Percentiles rank a stretch among this genome's conserved stretches.
These are phyloP conservation scores for Coemansia sp. DNA, from an alignment of 192 early-diverging fungal genomes.

Conservation along the genomic window DNA sequence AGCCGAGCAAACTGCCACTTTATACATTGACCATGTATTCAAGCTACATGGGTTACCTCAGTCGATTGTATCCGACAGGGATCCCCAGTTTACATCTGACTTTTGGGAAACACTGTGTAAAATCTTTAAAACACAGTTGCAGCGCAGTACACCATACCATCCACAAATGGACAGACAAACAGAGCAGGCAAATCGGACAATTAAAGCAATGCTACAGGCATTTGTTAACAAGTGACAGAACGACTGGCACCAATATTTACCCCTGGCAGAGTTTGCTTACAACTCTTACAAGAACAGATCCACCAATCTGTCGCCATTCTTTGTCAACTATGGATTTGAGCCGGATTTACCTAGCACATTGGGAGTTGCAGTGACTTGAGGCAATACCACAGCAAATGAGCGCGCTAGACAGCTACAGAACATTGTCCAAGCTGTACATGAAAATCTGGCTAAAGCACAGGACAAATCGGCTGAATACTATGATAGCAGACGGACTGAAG, in stretches of 20 bases:
- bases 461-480: no score
- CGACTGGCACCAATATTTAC: constrained; percentile 52
- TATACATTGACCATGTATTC: neutral
- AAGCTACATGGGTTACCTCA: neutral
- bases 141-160: constrained; percentile 42
- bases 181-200: constrained; percentile 37
- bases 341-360: no score
- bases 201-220: constrained; percentile 30
- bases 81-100: neutral
- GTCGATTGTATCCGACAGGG: neutral
- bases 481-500: no score
- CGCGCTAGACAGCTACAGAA: no score
- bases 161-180: constrained; percentile 53
- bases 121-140: no score
- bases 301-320: neutral
- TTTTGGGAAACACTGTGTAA: constrained; percentile 5
- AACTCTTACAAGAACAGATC: constrained; percentile 22
- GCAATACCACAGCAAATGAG: no score
- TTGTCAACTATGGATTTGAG: neutral
- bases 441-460: no score
- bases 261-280: constrained; percentile 54
- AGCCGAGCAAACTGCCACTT: neutral
- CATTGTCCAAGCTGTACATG: no score
- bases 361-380: no score
- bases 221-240: constrained; percentile 37